Evolutionary conservation across 768 basidiomycete species (phyloP), one percentile per base, ranked within the genome.

Genomic region (Cystobasidium ongulense): DNA sequence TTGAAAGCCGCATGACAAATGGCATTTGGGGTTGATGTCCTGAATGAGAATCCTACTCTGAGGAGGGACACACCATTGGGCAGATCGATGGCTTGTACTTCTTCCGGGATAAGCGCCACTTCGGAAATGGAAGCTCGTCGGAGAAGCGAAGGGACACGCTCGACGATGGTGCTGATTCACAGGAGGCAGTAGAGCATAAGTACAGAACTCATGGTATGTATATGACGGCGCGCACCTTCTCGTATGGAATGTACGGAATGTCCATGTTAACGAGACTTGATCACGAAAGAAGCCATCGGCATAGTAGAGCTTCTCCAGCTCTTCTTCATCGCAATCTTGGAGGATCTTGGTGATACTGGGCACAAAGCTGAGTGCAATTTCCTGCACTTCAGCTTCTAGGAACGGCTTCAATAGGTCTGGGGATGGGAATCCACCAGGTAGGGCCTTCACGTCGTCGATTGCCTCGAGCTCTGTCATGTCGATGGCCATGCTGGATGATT

Each of bases 271-370:
- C 23, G 39, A 25, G 29, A 68, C 46, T 21, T 43, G 39, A 29
- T 68, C 66, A 10, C 66, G n/a, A 43, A 43, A 68, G 66, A 68
- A 68, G 53, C 66, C 66, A n/a, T 68, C 43, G 43, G 4, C 39
- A 27, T 68, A 27, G 33, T 39, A 64, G 11, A 64, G 63, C 23
- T 39, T 8, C 4, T 5, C 21, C 57, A 59, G 21, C 25, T 27
- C 33, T 15, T 17, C 33, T 23, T 59, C 57, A 27, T 59, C 57
- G 18, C 15, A 11, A 27, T 35, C 57, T 59, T 59, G 25, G 11
- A 59, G 57, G 57, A 59, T 59, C 27, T 23, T 59, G 13, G 13
- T 21, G 33, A 59, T 29, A 15, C 29, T 13, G 21, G 57, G 57
- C 3, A 31, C 25, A 5, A 59, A 5, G 21, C 33, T 27, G 13